Conservation (phyloP, 192 early-diverging fungal species). For the Mortierella claussenii region DNA sequence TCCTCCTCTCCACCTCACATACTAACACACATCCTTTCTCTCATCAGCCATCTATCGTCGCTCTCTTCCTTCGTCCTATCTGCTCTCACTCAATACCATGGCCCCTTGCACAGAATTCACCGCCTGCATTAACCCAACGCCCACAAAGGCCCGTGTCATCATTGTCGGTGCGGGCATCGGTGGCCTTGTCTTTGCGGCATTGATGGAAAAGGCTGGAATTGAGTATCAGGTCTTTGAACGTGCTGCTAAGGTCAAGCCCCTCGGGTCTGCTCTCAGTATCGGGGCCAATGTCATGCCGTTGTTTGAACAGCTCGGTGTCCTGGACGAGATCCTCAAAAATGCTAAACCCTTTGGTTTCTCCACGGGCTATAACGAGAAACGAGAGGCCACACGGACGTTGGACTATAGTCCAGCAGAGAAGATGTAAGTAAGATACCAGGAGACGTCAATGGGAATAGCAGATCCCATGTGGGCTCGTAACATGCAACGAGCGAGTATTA, state of each 20-base stretch:
- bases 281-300: constrained; percentile 15
- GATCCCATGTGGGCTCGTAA: too few species aligned
- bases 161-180: constrained; percentile 35
- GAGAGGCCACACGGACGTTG: constrained; percentile 26
- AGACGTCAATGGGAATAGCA: too few species aligned
- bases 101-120: background rate
- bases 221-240: constrained; percentile 25
- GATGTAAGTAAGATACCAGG: constrained; percentile 10
- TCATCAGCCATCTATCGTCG: background rate
- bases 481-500: too few species aligned
- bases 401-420: constrained; percentile 30
- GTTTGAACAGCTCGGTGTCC: constrained; percentile 26
- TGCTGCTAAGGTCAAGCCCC: constrained; percentile 10
- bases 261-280: constrained; percentile 16
- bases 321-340: constrained; percentile 16
- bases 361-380: constrained; percentile 29
- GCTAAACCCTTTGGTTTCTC: constrained; percentile 36
- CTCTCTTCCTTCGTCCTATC: too few species aligned
- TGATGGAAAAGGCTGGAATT: constrained; percentile 22
- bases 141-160: constrained; percentile 21
- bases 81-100: background rate
- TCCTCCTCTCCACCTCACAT: background rate
- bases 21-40: too few species aligned
- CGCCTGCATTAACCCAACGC: constrained; percentile 6
- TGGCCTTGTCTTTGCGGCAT: constrained; percentile 11